These are phyloP conservation scores for Actinomortierella wolfii DNA, from an alignment of 371 early-diverging fungal species.

Conservation along the genomic window DNA sequence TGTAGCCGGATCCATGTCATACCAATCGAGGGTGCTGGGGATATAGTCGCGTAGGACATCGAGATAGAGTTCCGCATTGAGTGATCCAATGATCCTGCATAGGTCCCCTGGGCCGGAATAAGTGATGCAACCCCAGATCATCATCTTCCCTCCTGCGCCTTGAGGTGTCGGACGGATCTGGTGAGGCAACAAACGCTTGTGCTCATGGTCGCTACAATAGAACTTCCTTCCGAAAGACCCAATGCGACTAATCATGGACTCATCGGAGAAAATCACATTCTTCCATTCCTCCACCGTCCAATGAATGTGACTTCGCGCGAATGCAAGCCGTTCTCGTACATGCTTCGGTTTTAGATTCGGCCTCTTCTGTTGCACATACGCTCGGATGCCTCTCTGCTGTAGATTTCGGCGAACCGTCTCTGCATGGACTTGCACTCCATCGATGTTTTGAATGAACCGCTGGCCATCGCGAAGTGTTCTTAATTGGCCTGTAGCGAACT, in stretches of 20 bases:
- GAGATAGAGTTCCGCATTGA: conserved; percentile 23
- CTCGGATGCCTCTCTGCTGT: not conserved
- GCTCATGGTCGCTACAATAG: not conserved
- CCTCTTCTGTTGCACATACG: conserved; percentile 7
- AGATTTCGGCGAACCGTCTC: conserved; percentile 2
- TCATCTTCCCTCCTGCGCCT: conserved; percentile 20
- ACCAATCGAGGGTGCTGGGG: conserved; percentile 5
- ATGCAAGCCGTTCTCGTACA: conserved; percentile 9
- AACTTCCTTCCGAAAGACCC: conserved; percentile 13
- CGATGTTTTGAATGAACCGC: not conserved
- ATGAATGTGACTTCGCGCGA: not conserved
- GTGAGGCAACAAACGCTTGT: not conserved
- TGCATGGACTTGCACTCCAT: conserved; percentile 6
- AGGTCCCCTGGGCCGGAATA: conserved; percentile 14
- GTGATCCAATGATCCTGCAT: conserved; percentile 10
- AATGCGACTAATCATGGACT: not conserved
- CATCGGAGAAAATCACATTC: conserved; percentile 3
- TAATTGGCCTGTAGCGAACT: conserved; percentile 4
- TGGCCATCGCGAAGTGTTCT: conserved; percentile 3
- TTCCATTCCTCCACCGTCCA: conserved; percentile 15
- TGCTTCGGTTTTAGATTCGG: conserved; percentile 8
- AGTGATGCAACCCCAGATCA: conserved; percentile 25
- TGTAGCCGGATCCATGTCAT: conserved; percentile 5
- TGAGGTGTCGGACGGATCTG: conserved; percentile 7
- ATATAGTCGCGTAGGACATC: conserved; percentile 19